Conservation (phyloP, 768 basidiomycete genomes). For the Collybiopsis luxurians region DNA sequence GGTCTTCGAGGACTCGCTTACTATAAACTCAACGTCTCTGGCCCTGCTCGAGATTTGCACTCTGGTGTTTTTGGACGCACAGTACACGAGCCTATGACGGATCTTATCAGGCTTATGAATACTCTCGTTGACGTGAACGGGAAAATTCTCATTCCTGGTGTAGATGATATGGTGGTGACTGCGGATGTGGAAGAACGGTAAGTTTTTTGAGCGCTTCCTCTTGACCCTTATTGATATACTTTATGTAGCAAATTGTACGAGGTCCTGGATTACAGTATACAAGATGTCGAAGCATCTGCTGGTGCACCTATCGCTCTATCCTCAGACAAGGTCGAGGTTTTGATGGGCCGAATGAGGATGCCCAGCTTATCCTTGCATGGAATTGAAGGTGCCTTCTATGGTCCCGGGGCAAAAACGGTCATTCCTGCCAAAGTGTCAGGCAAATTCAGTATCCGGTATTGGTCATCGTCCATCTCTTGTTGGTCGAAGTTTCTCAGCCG, state of each 20-base stretch:
- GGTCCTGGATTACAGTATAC: constrained; percentile 65
- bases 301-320: constrained; percentile 77
- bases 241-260: constrained; percentile 61
- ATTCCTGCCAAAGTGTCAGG: constrained; percentile 88
- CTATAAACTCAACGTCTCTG: constrained; percentile 78
- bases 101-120: constrained; percentile 79
- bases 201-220: constrained; percentile 14
- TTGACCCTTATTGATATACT: background rate
- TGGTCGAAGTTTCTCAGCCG: background rate
- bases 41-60: constrained; percentile 86
- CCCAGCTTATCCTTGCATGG: constrained; percentile 92
- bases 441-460: constrained; percentile 91
- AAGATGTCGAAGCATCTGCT: constrained; percentile 73
- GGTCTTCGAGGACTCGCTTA: constrained; percentile 88
- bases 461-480: constrained; percentile 9
- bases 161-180: constrained; percentile 79
- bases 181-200: constrained; percentile 73
- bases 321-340: constrained; percentile 68
- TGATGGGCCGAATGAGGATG: constrained; percentile 94
- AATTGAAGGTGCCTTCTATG: constrained; percentile 92
- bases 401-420: constrained; percentile 84
- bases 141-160: constrained; percentile 85
- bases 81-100: constrained; percentile 93
- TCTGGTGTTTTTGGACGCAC: constrained; percentile 84
- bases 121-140: constrained; percentile 79